A percentile compares a stretch with the other conserved stretches of the same genome.
phyloP scores from a whole-genome alignment of 768 basidiomycete species.

The Termitomyces sp. region DNA sequence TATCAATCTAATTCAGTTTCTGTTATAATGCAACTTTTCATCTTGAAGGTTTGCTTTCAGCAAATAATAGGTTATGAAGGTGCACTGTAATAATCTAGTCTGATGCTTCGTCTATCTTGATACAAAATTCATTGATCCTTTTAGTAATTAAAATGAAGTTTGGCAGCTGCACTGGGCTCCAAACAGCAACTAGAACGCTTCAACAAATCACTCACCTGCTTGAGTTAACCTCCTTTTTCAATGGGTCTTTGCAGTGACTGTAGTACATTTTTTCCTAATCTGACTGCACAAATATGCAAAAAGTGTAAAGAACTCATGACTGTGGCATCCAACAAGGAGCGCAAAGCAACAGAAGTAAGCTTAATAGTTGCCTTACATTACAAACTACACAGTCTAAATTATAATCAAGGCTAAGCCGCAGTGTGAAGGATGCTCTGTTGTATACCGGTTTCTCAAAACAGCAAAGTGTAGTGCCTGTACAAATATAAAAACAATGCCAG shows the following conservation, averaged over 20 bases:
- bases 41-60: no score
- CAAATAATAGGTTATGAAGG: no score
- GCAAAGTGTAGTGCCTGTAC: not conserved
- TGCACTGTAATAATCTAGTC: no score
- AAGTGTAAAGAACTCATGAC: not conserved
- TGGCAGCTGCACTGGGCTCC: not conserved
- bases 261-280: not conserved
- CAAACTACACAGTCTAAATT: not conserved
- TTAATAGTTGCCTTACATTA: not conserved
- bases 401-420: not conserved
- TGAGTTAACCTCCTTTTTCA: not conserved
- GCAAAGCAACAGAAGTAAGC: not conserved
- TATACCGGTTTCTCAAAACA: not conserved
- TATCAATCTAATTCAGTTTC: no score
- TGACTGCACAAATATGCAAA: not conserved
- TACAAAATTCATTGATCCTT: not conserved
- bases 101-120: not conserved
- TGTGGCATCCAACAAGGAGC: not conserved
- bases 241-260: constrained; percentile 1
- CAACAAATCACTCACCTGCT: not conserved
- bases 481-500: not conserved
- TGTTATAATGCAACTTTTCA: no score
- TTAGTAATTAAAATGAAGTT: not conserved
- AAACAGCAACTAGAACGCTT: no score
- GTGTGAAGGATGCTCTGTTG: not conserved